Evolutionary conservation across 1,139 yeast species (phyloP).

Genomic region (Torulaspora globosa): DNA sequence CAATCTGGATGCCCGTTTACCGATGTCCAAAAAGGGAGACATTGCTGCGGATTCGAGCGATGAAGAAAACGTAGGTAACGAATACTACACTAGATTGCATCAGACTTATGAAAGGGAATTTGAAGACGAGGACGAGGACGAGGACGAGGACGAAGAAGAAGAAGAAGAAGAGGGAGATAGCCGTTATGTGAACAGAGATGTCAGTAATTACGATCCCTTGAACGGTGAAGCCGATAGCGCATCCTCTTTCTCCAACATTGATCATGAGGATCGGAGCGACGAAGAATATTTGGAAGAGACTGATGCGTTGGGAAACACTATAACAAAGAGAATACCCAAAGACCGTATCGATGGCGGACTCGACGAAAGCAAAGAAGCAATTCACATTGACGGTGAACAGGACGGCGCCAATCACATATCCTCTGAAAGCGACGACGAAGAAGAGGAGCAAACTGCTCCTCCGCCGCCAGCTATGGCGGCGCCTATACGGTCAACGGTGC

Average conservation of each 20-base stretch:
- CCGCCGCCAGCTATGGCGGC: constrained; percentile 6
- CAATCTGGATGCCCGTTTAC: constrained; percentile 73
- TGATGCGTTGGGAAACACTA: constrained; percentile 34
- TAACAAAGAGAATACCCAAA: constrained; percentile 18
- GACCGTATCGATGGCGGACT: constrained; percentile 4
- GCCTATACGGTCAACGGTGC: constrained; percentile 28
- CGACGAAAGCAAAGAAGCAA: constrained; percentile 10
- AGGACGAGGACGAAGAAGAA: constrained; percentile 24
- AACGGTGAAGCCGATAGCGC: constrained; percentile 24
- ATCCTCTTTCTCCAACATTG: constrained; percentile 17
- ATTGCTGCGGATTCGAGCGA: constrained; percentile 30
- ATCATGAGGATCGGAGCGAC: constrained; percentile 18
- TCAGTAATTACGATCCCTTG: constrained; percentile 32
- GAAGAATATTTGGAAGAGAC: constrained; percentile 28
- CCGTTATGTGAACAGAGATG: constrained; percentile 17
- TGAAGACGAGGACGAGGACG: constrained; percentile 35
- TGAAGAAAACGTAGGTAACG: constrained; percentile 34
- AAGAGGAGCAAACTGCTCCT: constrained; percentile 11
- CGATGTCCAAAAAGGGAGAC: constrained; percentile 61
- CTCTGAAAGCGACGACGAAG: constrained; percentile 22
- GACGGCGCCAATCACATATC: constrained; percentile 13
- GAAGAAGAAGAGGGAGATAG: constrained; percentile 25
- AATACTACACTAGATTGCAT: constrained; percentile 32
- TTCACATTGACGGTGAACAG: constrained; percentile 16
- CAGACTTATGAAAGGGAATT: constrained; percentile 34